Evolutionary conservation across 2,329 filamentous ascomycete genomes (phyloP), one percentile per base, ranked within the genome.

Genomic region (Coniosporium tulheliwenetii): DNA sequence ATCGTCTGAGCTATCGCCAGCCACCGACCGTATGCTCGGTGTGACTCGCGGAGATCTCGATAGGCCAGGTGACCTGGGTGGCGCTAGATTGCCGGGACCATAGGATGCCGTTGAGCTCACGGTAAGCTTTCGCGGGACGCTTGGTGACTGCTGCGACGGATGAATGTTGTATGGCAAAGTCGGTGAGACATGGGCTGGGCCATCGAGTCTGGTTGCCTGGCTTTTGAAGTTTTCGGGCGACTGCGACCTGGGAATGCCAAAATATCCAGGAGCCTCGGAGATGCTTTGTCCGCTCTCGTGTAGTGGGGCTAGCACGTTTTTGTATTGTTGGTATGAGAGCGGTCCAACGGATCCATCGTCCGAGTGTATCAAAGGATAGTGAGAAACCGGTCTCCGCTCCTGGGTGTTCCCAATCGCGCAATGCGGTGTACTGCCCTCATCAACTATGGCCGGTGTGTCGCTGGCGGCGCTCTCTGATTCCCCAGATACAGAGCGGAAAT

Each of bases 401-500:
- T 26, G 19, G 4, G 19, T 26, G 19, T 26, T 26, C 19, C 7
- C 19, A 26, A 26, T 26, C 19, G 19, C 19, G 19, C 19, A 26
- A 7, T 26, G 19, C 19, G 19, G 19, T 3, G 14, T 35, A 35
- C 3, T 35, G 32, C 8, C 14, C 8, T 35, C 12, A 8, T 35
- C 12, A 5, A 35, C 14, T 3, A 26, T 15, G 3, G 10, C 37
- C 30, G 37, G 19, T 30, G 30, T 10, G 8, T 30, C 30, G 10
- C 9, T 8, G 16, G 12, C 37, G 10, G 19, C 16, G 30, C 63
- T 64, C 49, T 81, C 80, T 40, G 76, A 47, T 50, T 52, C 46
- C 51, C 59, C 67, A 34, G 79, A 85, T 50, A 81, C 62, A 41
- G 81, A 81, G 34, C 85, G 79, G 56, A 87, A 87, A 61, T 85